Base-by-base conservation (phyloP, 106 monocot genomes). In the Platanthera guangdongensis region DNA sequence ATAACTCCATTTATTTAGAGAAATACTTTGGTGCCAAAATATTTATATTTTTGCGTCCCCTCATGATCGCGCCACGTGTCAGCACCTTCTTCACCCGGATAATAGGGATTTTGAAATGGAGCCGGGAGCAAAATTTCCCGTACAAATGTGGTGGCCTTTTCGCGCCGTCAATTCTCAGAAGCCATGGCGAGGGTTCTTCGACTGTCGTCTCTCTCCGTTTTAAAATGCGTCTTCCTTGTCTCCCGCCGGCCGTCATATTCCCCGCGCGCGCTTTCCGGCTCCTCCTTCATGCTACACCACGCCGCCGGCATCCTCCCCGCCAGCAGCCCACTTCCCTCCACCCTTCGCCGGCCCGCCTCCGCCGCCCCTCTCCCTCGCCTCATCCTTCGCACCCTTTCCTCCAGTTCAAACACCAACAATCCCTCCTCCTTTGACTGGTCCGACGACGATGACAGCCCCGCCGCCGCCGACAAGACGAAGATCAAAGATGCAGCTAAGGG, bases 361-460 rank as follows among this genome's bases (percentile, higher is more conserved):
- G 2, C 54, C 21, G 50, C 50, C 28, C 30, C 46, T 30, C 16
- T 18, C 13, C 54, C 52, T n/a, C 50, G 10, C 52, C 78, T 30
- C 82, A 14, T n/a, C 76, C 32, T 75, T 85, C 73, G 50, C 75
- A 1, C 25, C 52, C 22, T 72, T 67, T 49, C 84, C 51, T 73
- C 81, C 80, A 19, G 57, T 46, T 30, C 79, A 57, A 47, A 81
- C 78, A 99, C 91, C 78, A 99, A 99, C 92, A 80, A 79, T 78
- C 68, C 88, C 55, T 78, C 90, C 81, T 86, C 99, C 82, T 99
- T 99, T 87, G 90, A 92, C 79, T 99, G 94, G 94, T 99, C 99
- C 60, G 86, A 86, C 77, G 90, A 90, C 68, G 82, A 77, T 3
- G 82, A 84, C 16, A 28, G 51, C 39, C 47, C 47, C 71, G 57